Percentiles rank a stretch among this genome's conserved stretches.
These are phyloP conservation scores for Sporobolomyces roseus DNA, from an alignment of 768 basidiomycete genomes.

Conservation along the genomic window DNA sequence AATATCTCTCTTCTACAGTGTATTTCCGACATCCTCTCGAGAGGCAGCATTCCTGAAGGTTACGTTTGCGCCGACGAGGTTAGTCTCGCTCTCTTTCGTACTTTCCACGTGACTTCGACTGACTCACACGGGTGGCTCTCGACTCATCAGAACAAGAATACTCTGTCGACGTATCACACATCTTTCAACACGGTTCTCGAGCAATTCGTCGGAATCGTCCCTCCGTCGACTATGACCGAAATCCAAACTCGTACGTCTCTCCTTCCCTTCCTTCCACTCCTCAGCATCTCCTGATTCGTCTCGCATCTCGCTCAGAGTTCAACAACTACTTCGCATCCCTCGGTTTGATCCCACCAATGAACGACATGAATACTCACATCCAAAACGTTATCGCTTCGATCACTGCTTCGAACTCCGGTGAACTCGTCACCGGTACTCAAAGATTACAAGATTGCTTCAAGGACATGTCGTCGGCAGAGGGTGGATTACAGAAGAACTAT, in stretches of 20 bases:
- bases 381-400: slow-evolving; percentile 25
- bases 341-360: slow-evolving; percentile 26
- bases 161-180: slow-evolving; percentile 4
- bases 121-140: not conserved
- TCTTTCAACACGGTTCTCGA: slow-evolving; percentile 24
- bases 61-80: slow-evolving; percentile 13
- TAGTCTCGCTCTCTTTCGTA: not conserved
- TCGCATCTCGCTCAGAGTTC: slow-evolving; percentile 10
- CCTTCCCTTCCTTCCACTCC: not conserved
- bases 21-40: slow-evolving; percentile 6
- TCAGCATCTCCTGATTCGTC: not conserved
- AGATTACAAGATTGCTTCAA: slow-evolving; percentile 8
- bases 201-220: slow-evolving; percentile 32
- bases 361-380: slow-evolving; percentile 23
- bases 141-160: slow-evolving; percentile 7
- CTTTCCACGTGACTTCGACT: not conserved
- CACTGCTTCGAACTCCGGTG: slow-evolving; percentile 15
- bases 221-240: slow-evolving; percentile 12
- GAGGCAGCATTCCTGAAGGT: slow-evolving; percentile 8
- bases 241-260: slow-evolving; percentile 16
- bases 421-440: slow-evolving; percentile 18
- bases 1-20: slow-evolving; percentile 1
- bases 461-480: not conserved
- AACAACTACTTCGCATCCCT: slow-evolving; percentile 22
- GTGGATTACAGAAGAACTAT: slow-evolving; percentile 8